Conservation (phyloP, 2,329 filamentous ascomycete genomes). For the Helotiales sp. region DNA sequence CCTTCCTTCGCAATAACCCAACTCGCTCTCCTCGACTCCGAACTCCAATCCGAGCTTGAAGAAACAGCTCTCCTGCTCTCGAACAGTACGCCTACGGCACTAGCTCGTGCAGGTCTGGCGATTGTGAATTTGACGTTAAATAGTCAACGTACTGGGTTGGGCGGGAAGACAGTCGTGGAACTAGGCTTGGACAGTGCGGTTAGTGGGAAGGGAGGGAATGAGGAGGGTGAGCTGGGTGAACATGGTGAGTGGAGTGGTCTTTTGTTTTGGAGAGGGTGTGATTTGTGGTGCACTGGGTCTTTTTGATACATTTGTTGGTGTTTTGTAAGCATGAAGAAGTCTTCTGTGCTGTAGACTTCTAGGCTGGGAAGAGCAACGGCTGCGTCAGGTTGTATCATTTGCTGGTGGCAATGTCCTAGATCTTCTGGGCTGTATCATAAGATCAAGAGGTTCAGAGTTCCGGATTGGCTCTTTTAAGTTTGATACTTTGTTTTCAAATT, state of each 20-base stretch:
- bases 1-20: constrained; percentile 70
- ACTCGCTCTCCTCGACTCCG: constrained; percentile 66
- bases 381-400: no score
- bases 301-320: neutral
- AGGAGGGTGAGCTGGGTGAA: constrained; percentile 60
- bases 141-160: constrained; percentile 82
- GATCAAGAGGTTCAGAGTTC: no score
- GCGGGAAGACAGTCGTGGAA: constrained; percentile 87
- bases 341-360: no score
- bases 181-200: constrained; percentile 59
- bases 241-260: constrained; percentile 52
- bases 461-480: neutral
- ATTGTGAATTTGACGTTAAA: constrained; percentile 73
- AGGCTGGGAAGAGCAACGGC: no score
- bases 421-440: no score
- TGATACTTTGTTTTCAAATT: neutral
- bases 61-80: constrained; percentile 69
- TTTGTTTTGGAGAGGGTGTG: neutral
- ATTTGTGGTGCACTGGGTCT: no score
- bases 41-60: constrained; percentile 70
- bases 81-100: constrained; percentile 64
- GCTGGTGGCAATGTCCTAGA: no score
- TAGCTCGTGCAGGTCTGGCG: constrained; percentile 77
- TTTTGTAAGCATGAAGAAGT: neutral
- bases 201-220: constrained; percentile 38